These are phyloP conservation scores for Vitis cinerea DNA, from an alignment of 164 flowering plant species.

Conservation along the genomic window DNA sequence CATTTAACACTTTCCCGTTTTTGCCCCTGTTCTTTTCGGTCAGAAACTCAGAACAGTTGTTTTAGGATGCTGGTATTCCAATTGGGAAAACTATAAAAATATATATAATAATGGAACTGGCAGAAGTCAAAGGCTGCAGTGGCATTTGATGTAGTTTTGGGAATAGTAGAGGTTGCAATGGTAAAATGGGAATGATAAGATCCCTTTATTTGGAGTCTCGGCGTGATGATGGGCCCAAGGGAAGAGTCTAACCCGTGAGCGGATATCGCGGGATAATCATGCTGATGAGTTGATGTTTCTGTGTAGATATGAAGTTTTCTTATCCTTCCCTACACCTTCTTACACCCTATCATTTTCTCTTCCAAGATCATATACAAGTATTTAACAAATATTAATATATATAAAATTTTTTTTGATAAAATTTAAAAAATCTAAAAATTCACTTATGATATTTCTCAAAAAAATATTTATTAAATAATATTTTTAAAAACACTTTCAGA, in stretches of 20 bases:
- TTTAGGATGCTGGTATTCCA: background rate
- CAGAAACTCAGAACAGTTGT: background rate
- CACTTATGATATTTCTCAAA: too few relatives aligned
- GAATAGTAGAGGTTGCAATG: background rate
- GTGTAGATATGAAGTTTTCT: too few relatives aligned
- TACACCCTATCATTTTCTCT: too few relatives aligned
- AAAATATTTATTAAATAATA: too few relatives aligned
- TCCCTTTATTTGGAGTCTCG: background rate
- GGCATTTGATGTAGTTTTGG: slow-evolving; percentile 5
- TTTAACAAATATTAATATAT: too few relatives aligned
- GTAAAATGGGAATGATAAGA: slow-evolving; percentile 1
- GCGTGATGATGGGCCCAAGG: background rate
- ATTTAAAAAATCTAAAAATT: too few relatives aligned
- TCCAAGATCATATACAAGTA: too few relatives aligned
- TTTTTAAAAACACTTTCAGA: too few relatives aligned
- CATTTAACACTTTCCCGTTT: background rate
- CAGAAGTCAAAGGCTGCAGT: slow-evolving; percentile 13
- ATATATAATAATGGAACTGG: too few relatives aligned
- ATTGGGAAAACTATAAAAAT: background rate
- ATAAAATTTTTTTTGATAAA: too few relatives aligned
- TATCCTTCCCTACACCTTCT: too few relatives aligned
- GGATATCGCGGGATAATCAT: slow-evolving; percentile 14
- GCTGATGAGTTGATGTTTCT: background rate
- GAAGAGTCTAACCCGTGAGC: slow-evolving; percentile 10
- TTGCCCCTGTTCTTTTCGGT: background rate